These are phyloP conservation scores for Hemerocallis citrina DNA, from an alignment of 106 monocot species.

Conservation along the genomic window DNA sequence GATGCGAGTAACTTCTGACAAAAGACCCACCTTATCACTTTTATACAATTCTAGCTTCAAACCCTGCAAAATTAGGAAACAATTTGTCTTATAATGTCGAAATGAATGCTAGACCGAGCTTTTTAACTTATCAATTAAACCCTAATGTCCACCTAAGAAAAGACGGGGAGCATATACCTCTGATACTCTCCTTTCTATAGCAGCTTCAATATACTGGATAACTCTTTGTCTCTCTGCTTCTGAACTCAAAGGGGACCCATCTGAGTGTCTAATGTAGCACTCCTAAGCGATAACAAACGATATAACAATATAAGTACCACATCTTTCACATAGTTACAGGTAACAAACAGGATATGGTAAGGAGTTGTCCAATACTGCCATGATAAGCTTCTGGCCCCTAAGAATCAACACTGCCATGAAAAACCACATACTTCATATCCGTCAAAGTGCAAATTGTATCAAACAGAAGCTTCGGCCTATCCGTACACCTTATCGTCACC, in stretches of 20 bases:
- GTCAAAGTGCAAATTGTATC: slow-evolving; percentile 93
- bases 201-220: slow-evolving; percentile 89
- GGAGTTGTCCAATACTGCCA: slow-evolving; percentile 30
- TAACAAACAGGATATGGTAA: no score
- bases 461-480: slow-evolving; percentile 88
- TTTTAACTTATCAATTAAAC: no score
- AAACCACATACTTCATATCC: slow-evolving; percentile 97
- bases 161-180: slow-evolving; percentile 36
- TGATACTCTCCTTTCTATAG: slow-evolving; percentile 86
- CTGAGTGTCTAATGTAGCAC: slow-evolving; percentile 73
- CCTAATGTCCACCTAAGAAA: no score
- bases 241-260: slow-evolving; percentile 73
- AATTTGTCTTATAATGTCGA: no score
- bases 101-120: no score
- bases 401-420: slow-evolving; percentile 63
- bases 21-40: slow-evolving; percentile 54
- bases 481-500: slow-evolving; percentile 76
- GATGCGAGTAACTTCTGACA: slow-evolving; percentile 68
- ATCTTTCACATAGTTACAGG: neutral
- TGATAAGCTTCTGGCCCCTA: slow-evolving; percentile 80
- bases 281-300: slow-evolving; percentile 49
- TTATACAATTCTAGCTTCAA: slow-evolving; percentile 68
- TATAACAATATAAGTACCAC: slow-evolving; percentile 4
- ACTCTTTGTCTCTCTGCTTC: slow-evolving; percentile 82
- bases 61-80: slow-evolving; percentile 51